Evolutionary conservation across 208 protist genomes (phyloP).

Genomic region (Trypanosoma vivax): DNA sequence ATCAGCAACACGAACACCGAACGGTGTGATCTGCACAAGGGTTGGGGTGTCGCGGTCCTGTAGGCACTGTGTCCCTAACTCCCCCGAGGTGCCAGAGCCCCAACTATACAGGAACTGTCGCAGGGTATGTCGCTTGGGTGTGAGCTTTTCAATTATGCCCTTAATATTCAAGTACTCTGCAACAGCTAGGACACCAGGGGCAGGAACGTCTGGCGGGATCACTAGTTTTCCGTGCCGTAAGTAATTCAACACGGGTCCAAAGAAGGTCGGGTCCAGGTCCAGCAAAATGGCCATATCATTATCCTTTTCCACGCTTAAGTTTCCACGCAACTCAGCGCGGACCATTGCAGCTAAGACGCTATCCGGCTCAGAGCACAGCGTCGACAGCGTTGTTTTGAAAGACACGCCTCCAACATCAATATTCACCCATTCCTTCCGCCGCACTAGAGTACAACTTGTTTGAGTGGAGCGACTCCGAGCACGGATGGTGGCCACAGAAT

Average conservation of each 20-base stretch:
- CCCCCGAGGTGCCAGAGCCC: conserved; percentile 65
- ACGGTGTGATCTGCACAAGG: conserved; percentile 52
- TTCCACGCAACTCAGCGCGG: conserved; percentile 3
- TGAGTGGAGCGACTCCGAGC: neutral
- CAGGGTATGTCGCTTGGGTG: conserved; percentile 20
- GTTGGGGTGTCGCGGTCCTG: conserved; percentile 51
- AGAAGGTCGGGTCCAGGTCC: conserved; percentile 78
- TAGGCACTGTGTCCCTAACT: conserved; percentile 71
- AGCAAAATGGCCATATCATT: conserved; percentile 58
- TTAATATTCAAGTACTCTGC: conserved; percentile 72
- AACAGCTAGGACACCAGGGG: conserved; percentile 57
- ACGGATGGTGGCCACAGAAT: neutral
- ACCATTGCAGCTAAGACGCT: conserved; percentile 42
- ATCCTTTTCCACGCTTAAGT: conserved; percentile 51
- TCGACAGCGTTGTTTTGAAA: conserved; percentile 72
- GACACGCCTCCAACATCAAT: conserved; percentile 72
- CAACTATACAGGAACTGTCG: conserved; percentile 76
- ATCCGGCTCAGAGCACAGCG: conserved; percentile 54
- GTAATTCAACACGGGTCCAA: conserved; percentile 76
- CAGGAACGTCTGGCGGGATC: conserved; percentile 42
- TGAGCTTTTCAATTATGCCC: conserved; percentile 45
- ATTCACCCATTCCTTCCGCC: conserved; percentile 47
- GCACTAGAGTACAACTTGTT: neutral
- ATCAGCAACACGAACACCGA: conserved; percentile 50
- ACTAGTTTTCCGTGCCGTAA: conserved; percentile 57